Base-by-base conservation (phyloP, 2,329 filamentous ascomycete genomes). In the Sporothrix euskadiensis region DNA sequence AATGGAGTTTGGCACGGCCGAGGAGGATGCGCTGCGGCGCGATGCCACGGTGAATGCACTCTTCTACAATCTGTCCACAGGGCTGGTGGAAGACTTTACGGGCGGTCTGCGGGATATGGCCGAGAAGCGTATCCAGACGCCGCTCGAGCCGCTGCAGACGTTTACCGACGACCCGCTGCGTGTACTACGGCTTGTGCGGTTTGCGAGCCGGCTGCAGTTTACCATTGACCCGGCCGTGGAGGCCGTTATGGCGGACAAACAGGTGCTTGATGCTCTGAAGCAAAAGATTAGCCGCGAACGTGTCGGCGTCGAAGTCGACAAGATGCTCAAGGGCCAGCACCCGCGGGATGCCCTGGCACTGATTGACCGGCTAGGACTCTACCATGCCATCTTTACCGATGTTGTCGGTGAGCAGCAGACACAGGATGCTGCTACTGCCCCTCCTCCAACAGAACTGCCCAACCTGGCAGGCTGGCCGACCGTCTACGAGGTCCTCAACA, bases 11-110 rank as follows among this genome's bases (percentile, higher is more conserved):
- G 96, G 95, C 5, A 97, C 94, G 0, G 91, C 95, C 0, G 88
- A 92, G 80, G 94, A 99, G 81, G 95, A 99, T 82, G 95, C 95
- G 1, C 80, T 94, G 77, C 90, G 95, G 30, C 90, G 95, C 66
- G 95, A 99, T 84, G 94, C 95, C 30, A 98, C 94, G 0, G 90
- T 98, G 75, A 99, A 99, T 80, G 94, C 96, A 32, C 88, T 99
- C 75, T 98, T 98, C 83, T 98, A 96, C 85, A 98, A 98, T 78
- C 84, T 99, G 54, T 90, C 94, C 78, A 94, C 91, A 0, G 87
- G 89, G 47, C 78, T 87, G 74, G 88, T 98, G 49, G 95, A 98
- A 81, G 96, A 99, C 80, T 92, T 97, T 75, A 97, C 94, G 0
- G 87, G 88, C 8, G 95, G 96, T 0, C 83, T 97, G 49, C 80